Evolutionary conservation across 2,329 filamentous ascomycete genomes (phyloP), one percentile per base, ranked within the genome.

Genomic region (Colletotrichum sp.): DNA sequence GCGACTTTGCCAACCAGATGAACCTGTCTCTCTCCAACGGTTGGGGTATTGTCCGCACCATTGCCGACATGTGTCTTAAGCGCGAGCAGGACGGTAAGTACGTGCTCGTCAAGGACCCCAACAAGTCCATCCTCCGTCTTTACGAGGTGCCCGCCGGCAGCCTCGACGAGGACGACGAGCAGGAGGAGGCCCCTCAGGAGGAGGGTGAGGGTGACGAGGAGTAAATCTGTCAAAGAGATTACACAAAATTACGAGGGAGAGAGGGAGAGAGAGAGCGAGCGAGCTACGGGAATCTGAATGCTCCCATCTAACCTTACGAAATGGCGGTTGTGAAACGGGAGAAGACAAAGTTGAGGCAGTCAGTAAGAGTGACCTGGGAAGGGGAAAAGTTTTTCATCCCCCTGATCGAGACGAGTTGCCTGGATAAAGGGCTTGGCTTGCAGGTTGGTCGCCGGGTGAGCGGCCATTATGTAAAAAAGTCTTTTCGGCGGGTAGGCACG

Each of bases 1-100:
- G 95, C 81, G 98, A 99, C 84, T 99, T 99, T 81, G 97, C 97
- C 78, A 91, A 92, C 83, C 97, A 99, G 90, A 99, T 99, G 97
- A 98, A 98, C 88, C 88, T 99, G 82, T 98, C 96, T 82, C 91
- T 99, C 74, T 95, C 94, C 87, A 99, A 99, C 87, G 97, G 97
- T 78, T 99, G 97, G 97, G 97, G 97, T 86, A 99, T 99, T 79
- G 97, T 99, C 76, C 95, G 97, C 80, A 99, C 97, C 67, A 98
- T 99, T 83, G 95, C 95, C 81, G 97, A 99, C 87, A 98, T 99
- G 94, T 94, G 93, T 82, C 90, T 96, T 81, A 92, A 93, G 85
- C 92, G 93, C 86, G 90, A 92, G 63, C 64, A 76, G 64, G 94
- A 96, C 80, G 94, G 93, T 86, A 96, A 96, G 88, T 97, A 95